phyloP scores from a whole-genome alignment of 2,329 filamentous ascomycete genomes.

The Fusarium sp. region DNA sequence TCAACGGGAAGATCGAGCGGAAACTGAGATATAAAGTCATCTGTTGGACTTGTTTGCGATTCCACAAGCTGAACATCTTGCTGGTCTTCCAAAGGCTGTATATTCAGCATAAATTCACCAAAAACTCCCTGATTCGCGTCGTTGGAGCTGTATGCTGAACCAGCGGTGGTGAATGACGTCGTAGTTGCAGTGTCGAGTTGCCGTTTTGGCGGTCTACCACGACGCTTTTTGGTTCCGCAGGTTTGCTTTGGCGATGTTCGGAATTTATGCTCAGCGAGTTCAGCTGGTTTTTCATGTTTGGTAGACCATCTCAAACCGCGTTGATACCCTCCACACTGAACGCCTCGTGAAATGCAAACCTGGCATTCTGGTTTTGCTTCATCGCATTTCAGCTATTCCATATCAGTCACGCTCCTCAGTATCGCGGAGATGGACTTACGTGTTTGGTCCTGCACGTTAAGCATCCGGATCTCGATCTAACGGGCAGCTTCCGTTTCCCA shows the following conservation, averaged over 20 bases:
- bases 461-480: conserved; percentile 31
- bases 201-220: conserved; percentile 24
- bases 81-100: neutral
- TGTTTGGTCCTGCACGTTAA: conserved; percentile 35
- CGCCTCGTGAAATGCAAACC: conserved; percentile 37
- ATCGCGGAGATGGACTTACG: neutral
- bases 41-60: neutral
- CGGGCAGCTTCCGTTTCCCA: conserved; percentile 20
- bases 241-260: conserved; percentile 1
- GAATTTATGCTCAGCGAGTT: conserved; percentile 23
- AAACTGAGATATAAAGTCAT: conserved; percentile 15
- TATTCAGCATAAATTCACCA: conserved; percentile 20
- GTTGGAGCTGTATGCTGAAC: neutral
- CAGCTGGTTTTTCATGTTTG: conserved; percentile 34
- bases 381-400: conserved; percentile 43
- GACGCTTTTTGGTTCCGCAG: conserved; percentile 12
- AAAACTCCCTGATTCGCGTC: conserved; percentile 13
- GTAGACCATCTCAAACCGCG: conserved; percentile 39
- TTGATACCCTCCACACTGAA: conserved; percentile 41
- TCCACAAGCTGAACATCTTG: neutral
- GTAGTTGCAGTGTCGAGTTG: neutral
- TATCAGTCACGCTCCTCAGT: neutral
- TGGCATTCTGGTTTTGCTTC: conserved; percentile 40
- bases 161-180: neutral
- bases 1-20: neutral